Evolutionary conservation across 164 flowering plant species (phyloP).

Genomic region (Euptelea pleiosperma): DNA sequence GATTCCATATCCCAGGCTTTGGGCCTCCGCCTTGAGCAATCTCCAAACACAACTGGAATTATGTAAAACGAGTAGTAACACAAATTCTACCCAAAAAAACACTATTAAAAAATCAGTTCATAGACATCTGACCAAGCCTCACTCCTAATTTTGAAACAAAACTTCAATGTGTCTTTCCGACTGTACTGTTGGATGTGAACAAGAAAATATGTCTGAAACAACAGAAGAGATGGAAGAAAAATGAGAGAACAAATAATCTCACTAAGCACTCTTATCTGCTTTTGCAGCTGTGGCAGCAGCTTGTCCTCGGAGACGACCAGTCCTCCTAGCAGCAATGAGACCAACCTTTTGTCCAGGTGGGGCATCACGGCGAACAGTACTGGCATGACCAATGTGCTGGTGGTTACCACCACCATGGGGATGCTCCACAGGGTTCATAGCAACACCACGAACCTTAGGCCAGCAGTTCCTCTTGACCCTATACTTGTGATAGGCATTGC

Average conservation of each 20-base stretch:
- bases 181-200: too few species aligned
- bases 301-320: constrained; percentile 56
- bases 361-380: constrained; percentile 59
- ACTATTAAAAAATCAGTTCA: too few species aligned
- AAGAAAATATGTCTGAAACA: neutral
- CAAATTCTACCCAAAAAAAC: too few species aligned
- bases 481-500: constrained; percentile 63
- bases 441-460: constrained; percentile 74
- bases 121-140: too few species aligned
- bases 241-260: too few species aligned
- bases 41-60: too few species aligned
- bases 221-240: neutral
- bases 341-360: constrained; percentile 69
- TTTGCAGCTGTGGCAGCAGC: constrained; percentile 56
- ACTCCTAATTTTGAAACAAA: neutral
- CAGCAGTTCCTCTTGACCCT: constrained; percentile 64
- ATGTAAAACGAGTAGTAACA: too few species aligned
- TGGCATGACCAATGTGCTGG: constrained; percentile 63
- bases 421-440: constrained; percentile 70
- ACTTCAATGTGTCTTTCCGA: neutral
- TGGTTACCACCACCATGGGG: constrained; percentile 76
- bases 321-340: constrained; percentile 62
- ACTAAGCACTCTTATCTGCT: constrained; percentile 41
- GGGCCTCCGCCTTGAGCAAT: too few species aligned
- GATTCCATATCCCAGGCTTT: too few species aligned